Base-by-base conservation (phyloP, 108 stramenopile species). In the Fragilariopsis cylindrus region DNA sequence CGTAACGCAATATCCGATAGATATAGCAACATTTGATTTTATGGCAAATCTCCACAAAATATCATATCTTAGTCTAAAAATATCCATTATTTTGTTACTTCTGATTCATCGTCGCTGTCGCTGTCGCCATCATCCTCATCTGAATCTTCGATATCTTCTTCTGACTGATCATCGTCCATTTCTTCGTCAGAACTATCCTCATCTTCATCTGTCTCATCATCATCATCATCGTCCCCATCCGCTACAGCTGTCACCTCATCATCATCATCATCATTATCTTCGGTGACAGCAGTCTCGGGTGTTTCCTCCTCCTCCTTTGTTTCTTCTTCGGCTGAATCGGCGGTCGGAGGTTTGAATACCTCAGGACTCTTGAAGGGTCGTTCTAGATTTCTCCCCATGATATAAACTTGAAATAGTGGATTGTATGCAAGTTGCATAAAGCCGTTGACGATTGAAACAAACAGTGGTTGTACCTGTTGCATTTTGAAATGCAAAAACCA, bases 381-480 rank as follows among this genome's bases (percentile, higher is more conserved):
- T 60, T 94, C 88, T 69, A 94, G 78, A 82, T 92, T 90, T 46
- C 91, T 76, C 13, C 93, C 91, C 67, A 92, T 52, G 7, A 90
- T 82, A 74, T 95, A 92, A 13, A 88, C 86, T 70, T 95, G 94
- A 71, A 92, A 95, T 62, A 95, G 71, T n/a, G 94, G 94, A 75
- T 84, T 83, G 73, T 91, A 91, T 7, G 83, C 69, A 60, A 95
- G 78, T 73, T 95, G 88, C 72, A 87, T 44, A 16, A 89, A 18
- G 2, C 91, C 89, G n/a, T 80, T 89, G 9, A 84, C 76, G 5
- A 83, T 76, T 67, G 90, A 87, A 57, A 92, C 79, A 53, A 92
- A 62, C 5, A 95, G 75, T 13, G 94, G 94, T 71, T 95, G 94
- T 4, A 88, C 82, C 65, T 92, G 91, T 58, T 79, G 79, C 88